Evolutionary conservation across 805 yeast species (phyloP).

Genomic region (Saccharomycopsis selenospora): DNA sequence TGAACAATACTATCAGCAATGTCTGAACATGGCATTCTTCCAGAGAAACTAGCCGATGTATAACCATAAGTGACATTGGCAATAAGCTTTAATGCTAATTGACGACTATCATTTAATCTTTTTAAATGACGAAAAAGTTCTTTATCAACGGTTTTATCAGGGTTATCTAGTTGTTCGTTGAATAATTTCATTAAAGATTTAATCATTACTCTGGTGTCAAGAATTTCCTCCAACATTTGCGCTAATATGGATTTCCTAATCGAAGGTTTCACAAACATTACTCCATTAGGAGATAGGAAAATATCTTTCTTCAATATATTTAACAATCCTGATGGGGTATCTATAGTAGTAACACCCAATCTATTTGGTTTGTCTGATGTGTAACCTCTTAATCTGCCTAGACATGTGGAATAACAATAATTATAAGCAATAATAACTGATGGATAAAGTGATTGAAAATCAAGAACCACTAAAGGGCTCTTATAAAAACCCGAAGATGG

Average conservation of each 20-base stretch:
- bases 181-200: constrained; percentile 63
- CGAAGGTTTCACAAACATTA: constrained; percentile 59
- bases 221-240: constrained; percentile 75
- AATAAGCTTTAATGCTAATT: constrained; percentile 77
- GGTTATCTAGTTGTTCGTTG: constrained; percentile 25
- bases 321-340: constrained; percentile 51
- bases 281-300: constrained; percentile 79
- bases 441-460: constrained; percentile 91
- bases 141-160: constrained; percentile 29
- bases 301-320: constrained; percentile 47
- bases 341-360: constrained; percentile 43
- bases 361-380: constrained; percentile 36
- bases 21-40: constrained; percentile 95
- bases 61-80: constrained; percentile 98
- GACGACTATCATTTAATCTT: constrained; percentile 59
- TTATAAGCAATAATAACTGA: constrained; percentile 88
- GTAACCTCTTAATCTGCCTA: constrained; percentile 56
- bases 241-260: constrained; percentile 70
- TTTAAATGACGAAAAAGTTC: constrained; percentile 35
- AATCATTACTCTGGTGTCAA: constrained; percentile 72
- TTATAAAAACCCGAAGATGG: constrained; percentile 81
- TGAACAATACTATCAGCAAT: constrained; percentile 92
- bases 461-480: constrained; percentile 83
- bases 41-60: constrained; percentile 89
- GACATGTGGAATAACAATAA: constrained; percentile 69